Percentiles rank a stretch among this genome's conserved stretches.
Evolutionary conservation across 78 protist species (phyloP).

Genomic region (Dictyostelium capitatum): DNA sequence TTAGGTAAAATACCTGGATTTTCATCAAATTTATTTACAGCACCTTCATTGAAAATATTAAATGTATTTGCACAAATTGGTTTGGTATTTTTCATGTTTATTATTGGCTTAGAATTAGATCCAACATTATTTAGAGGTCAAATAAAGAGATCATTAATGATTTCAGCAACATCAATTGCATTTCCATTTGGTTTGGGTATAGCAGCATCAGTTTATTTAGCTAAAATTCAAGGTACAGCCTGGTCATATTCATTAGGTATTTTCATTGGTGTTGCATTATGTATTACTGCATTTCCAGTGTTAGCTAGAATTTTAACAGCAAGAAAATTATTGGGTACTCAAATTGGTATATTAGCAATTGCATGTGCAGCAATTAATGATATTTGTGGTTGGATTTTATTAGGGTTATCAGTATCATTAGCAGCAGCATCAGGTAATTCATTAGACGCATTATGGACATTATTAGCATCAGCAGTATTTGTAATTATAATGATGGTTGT

Average conservation of each 20-base stretch:
- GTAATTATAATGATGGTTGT: constrained; percentile 44
- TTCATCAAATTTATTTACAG: constrained; percentile 11
- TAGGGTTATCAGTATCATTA: constrained; percentile 68
- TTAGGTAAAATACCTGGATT: constrained; percentile 66
- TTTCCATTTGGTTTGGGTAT: constrained; percentile 84
- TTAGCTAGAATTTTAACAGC: constrained; percentile 72
- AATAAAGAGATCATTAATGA: constrained; percentile 40
- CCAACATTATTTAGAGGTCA: constrained; percentile 67
- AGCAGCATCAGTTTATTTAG: constrained; percentile 64
- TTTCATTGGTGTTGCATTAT: constrained; percentile 77
- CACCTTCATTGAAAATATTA: constrained; percentile 4
- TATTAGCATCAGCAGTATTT: constrained; percentile 26
- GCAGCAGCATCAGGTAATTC: constrained; percentile 27
- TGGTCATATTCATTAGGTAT: constrained; percentile 70
- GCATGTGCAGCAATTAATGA: constrained; percentile 83
- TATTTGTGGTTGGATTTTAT: constrained; percentile 78
- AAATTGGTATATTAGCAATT: constrained; percentile 67
- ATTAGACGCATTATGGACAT: constrained; percentile 69
- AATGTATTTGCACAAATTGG: constrained; percentile 86
- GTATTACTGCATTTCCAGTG: constrained; percentile 87
- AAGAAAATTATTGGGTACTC: constrained; percentile 53
- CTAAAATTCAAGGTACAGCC: constrained; percentile 48
- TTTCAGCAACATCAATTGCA: constrained; percentile 44
- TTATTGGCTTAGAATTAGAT: constrained; percentile 87
- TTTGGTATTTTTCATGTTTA: constrained; percentile 85